A percentile compares a stretch with the other conserved stretches of the same genome.
These are phyloP conservation scores for Austropuccinia psidii DNA, from an alignment of 1,284 basidiomycete genomes.

Conservation along the genomic window DNA sequence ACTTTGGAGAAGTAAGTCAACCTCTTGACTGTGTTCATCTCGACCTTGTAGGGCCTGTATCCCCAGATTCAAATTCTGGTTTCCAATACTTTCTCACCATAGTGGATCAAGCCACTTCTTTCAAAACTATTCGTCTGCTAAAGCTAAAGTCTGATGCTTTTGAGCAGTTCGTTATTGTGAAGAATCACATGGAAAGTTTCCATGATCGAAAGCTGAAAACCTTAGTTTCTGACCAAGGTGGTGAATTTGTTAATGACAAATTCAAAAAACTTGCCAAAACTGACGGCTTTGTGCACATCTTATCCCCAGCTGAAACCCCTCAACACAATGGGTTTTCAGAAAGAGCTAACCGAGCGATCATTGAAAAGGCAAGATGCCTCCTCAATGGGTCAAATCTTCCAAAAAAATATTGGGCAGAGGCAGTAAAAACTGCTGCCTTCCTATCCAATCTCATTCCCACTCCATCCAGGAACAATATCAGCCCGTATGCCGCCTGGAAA, in stretches of 20 bases:
- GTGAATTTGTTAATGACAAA: slow-evolving; percentile 42
- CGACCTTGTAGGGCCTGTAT: background rate
- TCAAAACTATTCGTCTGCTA: background rate
- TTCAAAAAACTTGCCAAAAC: slow-evolving; percentile 43
- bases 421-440: slow-evolving; percentile 44
- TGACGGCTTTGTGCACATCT: slow-evolving; percentile 45
- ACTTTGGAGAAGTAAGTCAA: background rate
- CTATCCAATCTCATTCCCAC: slow-evolving; percentile 46
- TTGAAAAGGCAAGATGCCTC: slow-evolving; percentile 43
- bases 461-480: background rate
- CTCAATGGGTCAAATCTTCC: slow-evolving; percentile 43
- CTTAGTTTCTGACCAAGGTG: slow-evolving; percentile 44
- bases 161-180: no score
- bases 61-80: background rate
- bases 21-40: background rate
- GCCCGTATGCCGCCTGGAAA: background rate
- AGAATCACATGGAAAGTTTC: no score
- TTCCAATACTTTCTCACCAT: background rate
- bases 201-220: background rate
- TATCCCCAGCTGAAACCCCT: slow-evolving; percentile 49
- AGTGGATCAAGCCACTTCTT: background rate
- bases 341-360: slow-evolving; percentile 44
- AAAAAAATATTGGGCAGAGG: slow-evolving; percentile 47
- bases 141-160: background rate
- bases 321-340: slow-evolving; percentile 46